Evolutionary conservation across 148 eudicot species (phyloP), one percentile per base, ranked within the genome.

Genomic region (Euryodendron excelsum): DNA sequence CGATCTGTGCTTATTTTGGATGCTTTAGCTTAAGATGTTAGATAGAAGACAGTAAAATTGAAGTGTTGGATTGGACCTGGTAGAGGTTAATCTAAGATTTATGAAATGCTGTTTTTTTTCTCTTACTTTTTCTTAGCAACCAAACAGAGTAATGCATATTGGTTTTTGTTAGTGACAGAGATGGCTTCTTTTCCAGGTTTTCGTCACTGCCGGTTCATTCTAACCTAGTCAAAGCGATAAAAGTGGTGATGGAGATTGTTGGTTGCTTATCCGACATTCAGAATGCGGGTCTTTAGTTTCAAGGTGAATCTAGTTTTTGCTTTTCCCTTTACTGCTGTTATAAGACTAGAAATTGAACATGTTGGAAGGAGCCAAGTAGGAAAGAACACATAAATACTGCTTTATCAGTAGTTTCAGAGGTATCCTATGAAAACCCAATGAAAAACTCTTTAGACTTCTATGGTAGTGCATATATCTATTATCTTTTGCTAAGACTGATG

Each of bases 171-270:
- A 20, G 25, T 59, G 33, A 33, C 52, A 28, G 31, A 7, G 30
- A 48, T 67, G 60, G 48, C 12, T 1, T 7, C 9, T 34, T 69
- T 85, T 87, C 84, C 96, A 94, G 98, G 98, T 84, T 94, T 84
- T 84, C 78, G 65, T 37, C 84, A 84, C 21, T 94, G 98, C 77
- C 88, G 72, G 78, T 94, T 92, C 83, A 58, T 55, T 45, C 88
- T 85, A 70, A 83, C 52, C 75, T 90, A 82, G 86, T 76, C 64
- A n/a, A 53, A 64, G 65, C 17, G 34, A 67, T 21, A 27, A 37
- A 53, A n/a, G 74, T 28, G 72, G 73, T 31, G 74, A 39, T 64
- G 31, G 48, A 27, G 70, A 59, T 11, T 75, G 31, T 39, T 41
- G n/a, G n/a, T n/a, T 28, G 44, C 21, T 39, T 37, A 12, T n/a